Conservation (phyloP, 2,329 filamentous ascomycete species). For the Ciborinia camelliae region DNA sequence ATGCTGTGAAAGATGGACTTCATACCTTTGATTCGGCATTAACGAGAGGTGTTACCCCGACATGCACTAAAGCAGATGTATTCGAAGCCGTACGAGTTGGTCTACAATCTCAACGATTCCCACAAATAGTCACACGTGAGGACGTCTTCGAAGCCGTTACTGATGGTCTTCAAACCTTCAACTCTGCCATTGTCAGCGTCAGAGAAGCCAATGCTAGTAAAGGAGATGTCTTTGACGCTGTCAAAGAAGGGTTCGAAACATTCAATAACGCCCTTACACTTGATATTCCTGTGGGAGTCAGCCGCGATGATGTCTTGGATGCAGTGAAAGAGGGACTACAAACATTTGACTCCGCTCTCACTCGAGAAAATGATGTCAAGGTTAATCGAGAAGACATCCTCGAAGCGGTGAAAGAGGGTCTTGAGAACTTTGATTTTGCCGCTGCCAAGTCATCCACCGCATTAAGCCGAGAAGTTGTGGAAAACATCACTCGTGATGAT, state of each 20-base stretch:
- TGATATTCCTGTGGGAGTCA: conserved; percentile 57
- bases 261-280: conserved; percentile 56
- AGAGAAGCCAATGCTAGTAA: conserved; percentile 57
- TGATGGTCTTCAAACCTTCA: conserved; percentile 53
- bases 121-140: conserved; percentile 62
- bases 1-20: conserved; percentile 61
- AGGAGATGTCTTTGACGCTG: conserved; percentile 54
- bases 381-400: conserved; percentile 65
- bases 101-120: conserved; percentile 67
- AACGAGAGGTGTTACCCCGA: conserved; percentile 41
- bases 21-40: conserved; percentile 45
- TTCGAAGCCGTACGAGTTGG: conserved; percentile 75
- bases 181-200: conserved; percentile 53
- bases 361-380: conserved; percentile 57
- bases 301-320: conserved; percentile 78
- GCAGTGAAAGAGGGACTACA: conserved; percentile 79
- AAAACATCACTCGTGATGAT: conserved; percentile 49
- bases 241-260: conserved; percentile 54
- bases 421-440: conserved; percentile 54
- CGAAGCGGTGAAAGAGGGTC: conserved; percentile 57
- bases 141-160: conserved; percentile 63
- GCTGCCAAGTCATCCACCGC: conserved; percentile 47
- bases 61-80: conserved; percentile 74
- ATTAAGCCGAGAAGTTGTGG: conserved; percentile 52
- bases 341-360: conserved; percentile 61